Evolutionary conservation across 2,329 filamentous ascomycete genomes (phyloP).

Genomic region (Xylaria digitata): DNA sequence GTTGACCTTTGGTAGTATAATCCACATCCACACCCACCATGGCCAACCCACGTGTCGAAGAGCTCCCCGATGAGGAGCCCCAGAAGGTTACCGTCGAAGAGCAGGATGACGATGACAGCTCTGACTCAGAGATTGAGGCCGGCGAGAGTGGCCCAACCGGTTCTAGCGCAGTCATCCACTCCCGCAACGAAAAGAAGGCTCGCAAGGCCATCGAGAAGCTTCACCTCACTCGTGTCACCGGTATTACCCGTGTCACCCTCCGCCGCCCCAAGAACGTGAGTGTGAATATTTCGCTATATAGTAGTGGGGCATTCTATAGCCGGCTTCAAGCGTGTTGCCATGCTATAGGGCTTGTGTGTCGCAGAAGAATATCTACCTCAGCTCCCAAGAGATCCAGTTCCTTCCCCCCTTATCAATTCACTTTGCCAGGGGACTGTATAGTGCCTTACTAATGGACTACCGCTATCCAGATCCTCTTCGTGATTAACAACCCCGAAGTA

Average conservation of each 20-base stretch:
- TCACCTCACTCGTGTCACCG: conserved; percentile 93
- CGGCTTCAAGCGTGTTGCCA: neutral
- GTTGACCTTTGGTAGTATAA: conserved; percentile 13
- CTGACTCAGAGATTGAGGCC: conserved; percentile 81
- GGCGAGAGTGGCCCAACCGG: conserved; percentile 78
- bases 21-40: conserved; percentile 60
- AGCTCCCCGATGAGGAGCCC: conserved; percentile 91
- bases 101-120: conserved; percentile 75
- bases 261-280: conserved; percentile 98
- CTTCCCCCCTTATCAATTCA: conserved; percentile 55
- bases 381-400: neutral
- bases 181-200: conserved; percentile 99
- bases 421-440: conserved; percentile 69
- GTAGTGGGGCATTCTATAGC: neutral
- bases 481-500: conserved; percentile 99
- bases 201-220: conserved; percentile 99
- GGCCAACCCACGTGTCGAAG: conserved; percentile 98
- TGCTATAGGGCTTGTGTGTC: neutral
- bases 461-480: conserved; percentile 86
- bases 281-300: conserved; percentile 47
- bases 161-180: conserved; percentile 91
- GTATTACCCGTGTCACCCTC: conserved; percentile 97
- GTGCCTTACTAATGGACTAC: conserved; percentile 8
- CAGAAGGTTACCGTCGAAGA: conserved; percentile 83
- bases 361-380: neutral